Evolutionary conservation across 2,329 filamentous ascomycete species (phyloP).

Genomic region (Periconia macrospinosa): DNA sequence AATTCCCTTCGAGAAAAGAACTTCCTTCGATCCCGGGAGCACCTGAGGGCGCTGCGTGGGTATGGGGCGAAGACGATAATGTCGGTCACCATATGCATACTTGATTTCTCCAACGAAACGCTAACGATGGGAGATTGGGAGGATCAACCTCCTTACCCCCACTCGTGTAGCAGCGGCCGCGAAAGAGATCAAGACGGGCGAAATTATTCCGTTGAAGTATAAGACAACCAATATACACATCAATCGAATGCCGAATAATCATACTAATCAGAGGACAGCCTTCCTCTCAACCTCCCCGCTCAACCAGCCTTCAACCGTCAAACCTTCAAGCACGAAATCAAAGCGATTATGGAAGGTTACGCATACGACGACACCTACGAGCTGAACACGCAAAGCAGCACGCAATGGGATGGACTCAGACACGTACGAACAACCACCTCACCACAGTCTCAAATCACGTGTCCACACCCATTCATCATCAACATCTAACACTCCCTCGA

Average conservation of each 20-base stretch:
- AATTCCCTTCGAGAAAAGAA: constrained; percentile 57
- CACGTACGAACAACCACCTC: constrained; percentile 25
- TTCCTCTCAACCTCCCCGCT: constrained; percentile 57
- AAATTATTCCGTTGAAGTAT: constrained; percentile 59
- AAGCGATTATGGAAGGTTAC: constrained; percentile 38
- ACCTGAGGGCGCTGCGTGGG: constrained; percentile 61
- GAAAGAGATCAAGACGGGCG: constrained; percentile 58
- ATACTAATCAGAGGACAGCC: constrained; percentile 33
- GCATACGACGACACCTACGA: constrained; percentile 49
- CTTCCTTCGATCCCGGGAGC: constrained; percentile 56
- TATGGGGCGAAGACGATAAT: constrained; percentile 61
- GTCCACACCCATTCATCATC: no score
- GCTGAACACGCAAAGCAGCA: constrained; percentile 49
- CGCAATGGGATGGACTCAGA: constrained; percentile 51
- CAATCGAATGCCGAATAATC: not conserved
- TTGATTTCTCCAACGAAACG: not conserved
- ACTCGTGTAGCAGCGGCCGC: constrained; percentile 56
- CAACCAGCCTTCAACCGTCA: constrained; percentile 57
- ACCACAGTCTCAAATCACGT: not conserved
- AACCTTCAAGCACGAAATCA: constrained; percentile 59
- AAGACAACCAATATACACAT: constrained; percentile 2
- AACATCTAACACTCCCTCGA: not conserved
- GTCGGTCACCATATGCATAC: constrained; percentile 27
- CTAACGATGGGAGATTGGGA: constrained; percentile 41
- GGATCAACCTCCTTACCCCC: constrained; percentile 61